These are phyloP conservation scores for Solanum paucissectum DNA, from an alignment of 257 asterid genomes.

Conservation along the genomic window DNA sequence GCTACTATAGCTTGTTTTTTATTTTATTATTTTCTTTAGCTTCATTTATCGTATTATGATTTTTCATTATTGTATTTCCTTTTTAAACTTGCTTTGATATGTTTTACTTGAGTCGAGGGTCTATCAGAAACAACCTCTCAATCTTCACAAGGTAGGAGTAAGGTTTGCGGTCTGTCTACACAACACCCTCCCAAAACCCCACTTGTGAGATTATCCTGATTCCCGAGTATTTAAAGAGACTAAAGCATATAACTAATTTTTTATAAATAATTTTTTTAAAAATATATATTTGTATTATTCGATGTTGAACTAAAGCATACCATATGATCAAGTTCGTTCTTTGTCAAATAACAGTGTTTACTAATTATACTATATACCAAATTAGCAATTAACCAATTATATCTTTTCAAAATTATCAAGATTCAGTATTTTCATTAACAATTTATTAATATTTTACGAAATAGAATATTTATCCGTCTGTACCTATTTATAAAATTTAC, in stretches of 20 bases:
- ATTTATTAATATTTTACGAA: background rate
- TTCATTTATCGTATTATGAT: background rate
- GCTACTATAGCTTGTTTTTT: background rate
- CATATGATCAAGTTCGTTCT: background rate
- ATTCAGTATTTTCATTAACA: background rate
- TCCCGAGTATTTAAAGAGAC: background rate
- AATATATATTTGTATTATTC: background rate
- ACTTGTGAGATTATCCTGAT: background rate
- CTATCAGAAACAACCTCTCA: no score
- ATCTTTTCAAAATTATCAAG: no score
- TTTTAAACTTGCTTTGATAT: background rate
- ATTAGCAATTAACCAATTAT: background rate
- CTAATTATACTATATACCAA: background rate
- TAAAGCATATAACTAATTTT: background rate
- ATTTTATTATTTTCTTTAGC: background rate
- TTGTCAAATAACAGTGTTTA: background rate
- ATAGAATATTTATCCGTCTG: no score
- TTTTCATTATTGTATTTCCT: background rate
- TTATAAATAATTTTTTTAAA: background rate
- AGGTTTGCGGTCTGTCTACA: background rate
- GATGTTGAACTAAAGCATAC: background rate
- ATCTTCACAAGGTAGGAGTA: no score
- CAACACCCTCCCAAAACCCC: no score
- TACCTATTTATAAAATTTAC: no score
- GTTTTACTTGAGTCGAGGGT: background rate